Evolutionary conservation across 2,329 filamentous ascomycete genomes (phyloP).

Genomic region (Ceratocystis papillata): DNA sequence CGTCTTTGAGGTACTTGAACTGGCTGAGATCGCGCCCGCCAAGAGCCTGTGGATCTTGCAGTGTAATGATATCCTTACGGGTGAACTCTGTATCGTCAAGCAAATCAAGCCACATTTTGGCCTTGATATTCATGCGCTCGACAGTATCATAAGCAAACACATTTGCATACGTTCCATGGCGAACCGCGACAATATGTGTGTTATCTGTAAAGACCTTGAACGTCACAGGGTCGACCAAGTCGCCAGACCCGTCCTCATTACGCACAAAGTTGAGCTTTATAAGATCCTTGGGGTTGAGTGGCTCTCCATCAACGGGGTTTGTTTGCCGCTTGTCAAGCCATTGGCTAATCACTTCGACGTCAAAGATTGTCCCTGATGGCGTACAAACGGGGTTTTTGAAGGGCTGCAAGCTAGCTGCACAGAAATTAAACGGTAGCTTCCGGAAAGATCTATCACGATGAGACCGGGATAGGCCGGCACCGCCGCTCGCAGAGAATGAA

Average conservation of each 20-base stretch:
- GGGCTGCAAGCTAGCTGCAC: slow-evolving; percentile 87
- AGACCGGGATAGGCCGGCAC: slow-evolving; percentile 53
- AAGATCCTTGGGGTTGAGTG: slow-evolving; percentile 68
- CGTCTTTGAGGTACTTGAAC: slow-evolving; percentile 84
- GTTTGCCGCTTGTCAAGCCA: slow-evolving; percentile 93
- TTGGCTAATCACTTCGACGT: slow-evolving; percentile 82
- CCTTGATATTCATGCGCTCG: slow-evolving; percentile 88
- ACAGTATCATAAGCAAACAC: slow-evolving; percentile 96
- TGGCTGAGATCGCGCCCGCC: slow-evolving; percentile 69
- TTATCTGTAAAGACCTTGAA: slow-evolving; percentile 98
- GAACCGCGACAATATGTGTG: slow-evolving; percentile 85
- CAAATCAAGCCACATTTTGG: slow-evolving; percentile 89
- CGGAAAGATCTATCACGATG: slow-evolving; percentile 56
- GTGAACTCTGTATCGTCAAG: slow-evolving; percentile 78
- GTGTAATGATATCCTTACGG: slow-evolving; percentile 83
- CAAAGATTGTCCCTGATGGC: slow-evolving; percentile 75
- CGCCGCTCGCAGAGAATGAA: slow-evolving; percentile 71
- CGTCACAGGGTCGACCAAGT: slow-evolving; percentile 85
- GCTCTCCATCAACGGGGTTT: slow-evolving; percentile 76
- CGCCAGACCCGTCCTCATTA: slow-evolving; percentile 55
- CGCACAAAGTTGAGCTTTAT: slow-evolving; percentile 86
- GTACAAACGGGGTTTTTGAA: slow-evolving; percentile 95
- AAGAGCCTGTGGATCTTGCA: slow-evolving; percentile 91
- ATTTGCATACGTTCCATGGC: slow-evolving; percentile 72
- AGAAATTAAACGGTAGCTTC: slow-evolving; percentile 94